These are phyloP conservation scores for Leccinum fibrillosum DNA, from an alignment of 768 basidiomycete species.

Conservation along the genomic window DNA sequence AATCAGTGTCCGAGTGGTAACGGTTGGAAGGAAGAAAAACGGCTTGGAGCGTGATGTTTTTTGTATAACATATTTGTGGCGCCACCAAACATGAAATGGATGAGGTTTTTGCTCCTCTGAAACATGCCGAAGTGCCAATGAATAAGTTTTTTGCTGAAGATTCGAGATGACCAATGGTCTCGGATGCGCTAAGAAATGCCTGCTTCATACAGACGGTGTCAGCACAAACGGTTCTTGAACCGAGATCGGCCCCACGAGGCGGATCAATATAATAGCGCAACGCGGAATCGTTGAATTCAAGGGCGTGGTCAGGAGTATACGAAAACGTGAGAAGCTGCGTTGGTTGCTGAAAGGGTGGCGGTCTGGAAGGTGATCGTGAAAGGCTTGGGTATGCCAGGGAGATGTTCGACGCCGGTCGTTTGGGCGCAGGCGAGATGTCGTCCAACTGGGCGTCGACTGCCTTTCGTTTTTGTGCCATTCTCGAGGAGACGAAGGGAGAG, in stretches of 20 bases:
- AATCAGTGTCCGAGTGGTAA: neutral
- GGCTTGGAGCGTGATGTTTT: neutral
- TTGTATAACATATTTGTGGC: neutral
- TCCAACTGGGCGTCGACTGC: constrained; percentile 17
- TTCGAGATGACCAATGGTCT: too few species aligned
- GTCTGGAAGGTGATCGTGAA: constrained; percentile 17
- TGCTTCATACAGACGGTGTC: too few species aligned
- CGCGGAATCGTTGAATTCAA: constrained; percentile 66
- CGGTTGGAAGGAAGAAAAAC: too few species aligned
- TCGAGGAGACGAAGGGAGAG: neutral
- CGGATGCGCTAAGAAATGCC: too few species aligned
- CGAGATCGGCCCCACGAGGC: constrained; percentile 45
- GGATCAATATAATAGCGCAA: constrained; percentile 71
- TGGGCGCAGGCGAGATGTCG: too few species aligned
- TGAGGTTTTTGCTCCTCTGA: neutral
- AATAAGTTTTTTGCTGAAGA: too few species aligned
- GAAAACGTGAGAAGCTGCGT: constrained; percentile 69
- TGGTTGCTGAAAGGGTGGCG: constrained; percentile 64
- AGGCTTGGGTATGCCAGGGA: constrained; percentile 24
- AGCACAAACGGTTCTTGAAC: too few species aligned
- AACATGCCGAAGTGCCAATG: neutral
- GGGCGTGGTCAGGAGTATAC: constrained; percentile 52
- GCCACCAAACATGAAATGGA: neutral
- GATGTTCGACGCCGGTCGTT: neutral
- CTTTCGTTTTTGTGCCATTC: constrained; percentile 30